These are phyloP conservation scores for Coniochaeta sp. DNA, from an alignment of 2,329 filamentous ascomycete genomes.

Conservation along the genomic window DNA sequence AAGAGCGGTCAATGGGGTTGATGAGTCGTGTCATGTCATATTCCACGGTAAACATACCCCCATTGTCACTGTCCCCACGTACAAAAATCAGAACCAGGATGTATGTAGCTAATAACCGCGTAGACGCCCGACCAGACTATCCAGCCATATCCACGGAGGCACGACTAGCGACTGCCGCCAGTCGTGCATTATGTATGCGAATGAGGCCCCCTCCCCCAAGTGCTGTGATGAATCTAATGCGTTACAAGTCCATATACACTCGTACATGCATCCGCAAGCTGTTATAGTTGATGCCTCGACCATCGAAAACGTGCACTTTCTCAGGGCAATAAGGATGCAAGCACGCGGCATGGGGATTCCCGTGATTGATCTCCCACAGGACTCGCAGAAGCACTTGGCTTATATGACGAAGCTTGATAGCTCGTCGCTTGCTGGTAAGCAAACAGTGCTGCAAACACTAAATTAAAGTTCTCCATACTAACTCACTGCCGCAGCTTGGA, in stretches of 20 bases:
- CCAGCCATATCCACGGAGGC: constrained; percentile 59
- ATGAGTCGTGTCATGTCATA: constrained; percentile 57
- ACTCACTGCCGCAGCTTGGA: constrained; percentile 53
- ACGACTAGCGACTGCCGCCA: constrained; percentile 58
- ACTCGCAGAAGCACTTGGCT: constrained; percentile 52
- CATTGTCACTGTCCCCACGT: neutral
- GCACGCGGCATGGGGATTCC: constrained; percentile 44
- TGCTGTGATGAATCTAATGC: constrained; percentile 4
- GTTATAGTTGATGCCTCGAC: constrained; percentile 62
- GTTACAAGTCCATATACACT: constrained; percentile 54
- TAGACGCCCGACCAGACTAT: constrained; percentile 72
- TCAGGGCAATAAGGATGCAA: constrained; percentile 49
- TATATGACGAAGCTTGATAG: constrained; percentile 79
- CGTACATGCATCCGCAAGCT: constrained; percentile 70
- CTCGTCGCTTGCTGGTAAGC: constrained; percentile 55
- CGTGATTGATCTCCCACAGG: constrained; percentile 66
- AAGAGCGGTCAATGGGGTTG: constrained; percentile 71
- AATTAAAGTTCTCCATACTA: neutral
- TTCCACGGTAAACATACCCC: constrained; percentile 39
- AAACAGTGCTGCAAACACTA: neutral
- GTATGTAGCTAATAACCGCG: constrained; percentile 13
- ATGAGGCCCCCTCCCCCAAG: neutral
- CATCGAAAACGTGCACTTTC: constrained; percentile 63
- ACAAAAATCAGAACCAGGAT: neutral
- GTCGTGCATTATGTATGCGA: constrained; percentile 53